These are phyloP conservation scores for Fusarium abutilonis DNA, from an alignment of 2,329 filamentous ascomycete species.

Conservation along the genomic window DNA sequence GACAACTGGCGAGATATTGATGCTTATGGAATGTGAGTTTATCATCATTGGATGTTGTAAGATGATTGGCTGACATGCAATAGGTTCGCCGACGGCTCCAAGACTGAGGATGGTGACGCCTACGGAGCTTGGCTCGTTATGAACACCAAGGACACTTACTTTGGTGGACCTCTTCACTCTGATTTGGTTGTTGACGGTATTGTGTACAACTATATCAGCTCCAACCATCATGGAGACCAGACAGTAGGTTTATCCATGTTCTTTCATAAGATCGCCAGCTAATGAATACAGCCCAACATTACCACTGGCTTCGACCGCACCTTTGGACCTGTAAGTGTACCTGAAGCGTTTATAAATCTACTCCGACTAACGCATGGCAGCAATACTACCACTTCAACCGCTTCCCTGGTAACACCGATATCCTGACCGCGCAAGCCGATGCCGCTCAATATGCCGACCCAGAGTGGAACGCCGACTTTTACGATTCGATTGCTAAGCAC, in stretches of 20 bases:
- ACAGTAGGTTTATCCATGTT: conserved; percentile 46
- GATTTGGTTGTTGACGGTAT: conserved; percentile 72
- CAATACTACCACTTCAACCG: conserved; percentile 71
- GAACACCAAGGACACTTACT: conserved; percentile 72
- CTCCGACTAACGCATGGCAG: conserved; percentile 20
- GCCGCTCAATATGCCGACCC: conserved; percentile 62
- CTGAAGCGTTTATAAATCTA: neutral
- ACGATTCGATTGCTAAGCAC: conserved; percentile 68
- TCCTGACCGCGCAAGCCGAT: conserved; percentile 62
- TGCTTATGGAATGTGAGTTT: conserved; percentile 61
- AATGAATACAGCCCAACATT: conserved; percentile 62
- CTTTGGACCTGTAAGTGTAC: conserved; percentile 61
- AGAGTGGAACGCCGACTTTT: conserved; percentile 68
- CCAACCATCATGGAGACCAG: conserved; percentile 70
- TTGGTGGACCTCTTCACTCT: conserved; percentile 69
- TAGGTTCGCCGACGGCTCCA: conserved; percentile 50
- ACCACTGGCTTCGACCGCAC: conserved; percentile 72
- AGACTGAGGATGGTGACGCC: conserved; percentile 59
- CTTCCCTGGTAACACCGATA: conserved; percentile 56
- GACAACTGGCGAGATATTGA: conserved; percentile 67
- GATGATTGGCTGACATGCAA: conserved; percentile 7
- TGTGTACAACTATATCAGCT: conserved; percentile 71
- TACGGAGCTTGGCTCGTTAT: conserved; percentile 72
- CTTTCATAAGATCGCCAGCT: neutral
- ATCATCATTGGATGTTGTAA: rapidly evolving